Percentiles rank a stretch among this genome's conserved stretches.
Conservation (phyloP, 202 grass and related monocot genomes). For the Zoysia matrella region DNA sequence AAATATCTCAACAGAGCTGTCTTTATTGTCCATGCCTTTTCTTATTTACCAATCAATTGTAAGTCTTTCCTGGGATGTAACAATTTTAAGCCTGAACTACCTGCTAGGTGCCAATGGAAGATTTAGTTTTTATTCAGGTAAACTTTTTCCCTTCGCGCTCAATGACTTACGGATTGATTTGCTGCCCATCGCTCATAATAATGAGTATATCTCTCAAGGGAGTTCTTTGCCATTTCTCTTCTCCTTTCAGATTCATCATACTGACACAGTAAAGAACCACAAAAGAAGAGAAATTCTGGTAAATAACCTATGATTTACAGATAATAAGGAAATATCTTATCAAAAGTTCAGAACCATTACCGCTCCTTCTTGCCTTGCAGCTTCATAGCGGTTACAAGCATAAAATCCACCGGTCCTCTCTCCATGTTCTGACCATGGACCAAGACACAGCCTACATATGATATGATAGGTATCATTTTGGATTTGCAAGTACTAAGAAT, state of each 20-base stretch:
- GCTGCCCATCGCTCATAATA: conserved; percentile 99
- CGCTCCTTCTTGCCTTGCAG: conserved; percentile 99
- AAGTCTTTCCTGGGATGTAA: not conserved
- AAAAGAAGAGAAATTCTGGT: conserved; percentile 26
- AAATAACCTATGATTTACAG: conserved; percentile 22
- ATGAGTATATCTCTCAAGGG: conserved; percentile 98
- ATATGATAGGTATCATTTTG: conserved; percentile 32
- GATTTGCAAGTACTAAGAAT: conserved; percentile 16
- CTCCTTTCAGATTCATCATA: conserved; percentile 99
- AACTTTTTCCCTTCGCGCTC: conserved; percentile 3
- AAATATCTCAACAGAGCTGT: not conserved
- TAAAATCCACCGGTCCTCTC: conserved; percentile 98
- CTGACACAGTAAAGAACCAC: conserved; percentile 49
- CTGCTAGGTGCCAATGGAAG: conserved; percentile 3
- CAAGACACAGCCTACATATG: conserved; percentile 92
- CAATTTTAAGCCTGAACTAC: not conserved
- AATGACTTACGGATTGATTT: conserved; percentile 91
- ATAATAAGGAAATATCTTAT: conserved; percentile 27
- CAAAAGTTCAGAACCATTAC: conserved; percentile 54
- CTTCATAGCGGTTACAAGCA: conserved; percentile 30
- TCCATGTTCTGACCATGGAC: conserved; percentile 94
- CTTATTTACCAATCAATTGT: not conserved
- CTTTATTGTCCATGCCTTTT: conserved; percentile 1
- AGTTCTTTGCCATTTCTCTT: conserved; percentile 37
- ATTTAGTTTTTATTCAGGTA: conserved; percentile 17